Percentiles rank a stretch among this genome's conserved stretches.
Conservation (phyloP, 2,329 filamentous ascomycete species). For the Aureobasidium subglaciale region DNA sequence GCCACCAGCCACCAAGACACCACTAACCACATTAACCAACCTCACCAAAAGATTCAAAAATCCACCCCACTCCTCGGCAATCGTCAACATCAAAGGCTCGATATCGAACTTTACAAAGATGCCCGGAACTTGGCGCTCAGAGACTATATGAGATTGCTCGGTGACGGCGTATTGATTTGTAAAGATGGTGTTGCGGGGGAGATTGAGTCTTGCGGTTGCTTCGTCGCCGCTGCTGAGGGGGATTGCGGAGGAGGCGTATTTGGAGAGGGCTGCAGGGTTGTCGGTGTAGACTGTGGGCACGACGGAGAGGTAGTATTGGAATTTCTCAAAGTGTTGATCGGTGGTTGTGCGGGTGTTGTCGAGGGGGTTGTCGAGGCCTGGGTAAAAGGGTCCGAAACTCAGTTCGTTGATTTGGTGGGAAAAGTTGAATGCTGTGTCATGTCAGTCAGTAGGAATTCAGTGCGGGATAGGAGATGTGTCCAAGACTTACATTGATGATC, state of each 20-base stretch:
- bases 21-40: slow-evolving; percentile 82
- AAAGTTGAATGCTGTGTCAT: slow-evolving; percentile 80
- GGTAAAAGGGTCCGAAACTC: slow-evolving; percentile 95
- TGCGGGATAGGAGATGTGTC: background rate
- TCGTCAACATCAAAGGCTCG: slow-evolving; percentile 81
- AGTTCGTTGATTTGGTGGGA: slow-evolving; percentile 93
- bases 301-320: slow-evolving; percentile 93
- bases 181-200: slow-evolving; percentile 56
- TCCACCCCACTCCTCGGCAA: slow-evolving; percentile 73
- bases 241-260: slow-evolving; percentile 24
- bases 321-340: slow-evolving; percentile 79
- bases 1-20: slow-evolving; percentile 85
- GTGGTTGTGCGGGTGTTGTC: slow-evolving; percentile 80
- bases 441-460: slow-evolving; percentile 16
- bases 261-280: slow-evolving; percentile 42
- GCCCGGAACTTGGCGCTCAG: slow-evolving; percentile 68
- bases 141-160: slow-evolving; percentile 67
- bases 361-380: slow-evolving; percentile 85
- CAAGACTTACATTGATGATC: slow-evolving; percentile 64
- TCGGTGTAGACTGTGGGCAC: slow-evolving; percentile 86
- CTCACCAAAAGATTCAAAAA: slow-evolving; percentile 70
- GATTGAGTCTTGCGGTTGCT: slow-evolving; percentile 24
- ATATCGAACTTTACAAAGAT: slow-evolving; percentile 99
- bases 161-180: slow-evolving; percentile 99
- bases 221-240: slow-evolving; percentile 36